These are phyloP conservation scores for Brassica carinata DNA, from an alignment of 345 rosid genomes.

Conservation along the genomic window DNA sequence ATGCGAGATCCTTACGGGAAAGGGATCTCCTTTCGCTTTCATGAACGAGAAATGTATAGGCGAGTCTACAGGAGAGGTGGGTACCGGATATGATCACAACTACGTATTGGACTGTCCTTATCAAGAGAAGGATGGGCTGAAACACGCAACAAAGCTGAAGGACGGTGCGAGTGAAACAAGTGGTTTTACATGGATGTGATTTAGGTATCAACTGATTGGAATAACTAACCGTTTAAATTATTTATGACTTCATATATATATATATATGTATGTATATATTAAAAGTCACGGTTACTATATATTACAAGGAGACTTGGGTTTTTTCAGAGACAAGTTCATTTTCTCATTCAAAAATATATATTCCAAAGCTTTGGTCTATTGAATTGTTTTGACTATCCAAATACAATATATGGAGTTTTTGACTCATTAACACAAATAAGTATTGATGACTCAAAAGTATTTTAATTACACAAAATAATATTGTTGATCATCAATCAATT, in stretches of 20 bases:
- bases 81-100: conserved; percentile 87
- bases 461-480: no score
- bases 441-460: no score
- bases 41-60: conserved; percentile 69
- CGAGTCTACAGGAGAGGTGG: conserved; percentile 64
- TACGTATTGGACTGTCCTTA: conserved; percentile 67
- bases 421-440: no score
- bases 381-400: no score
- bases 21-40: conserved; percentile 85
- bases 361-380: no score
- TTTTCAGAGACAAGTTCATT: not conserved
- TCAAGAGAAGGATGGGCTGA: conserved; percentile 67
- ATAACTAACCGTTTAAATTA: not conserved
- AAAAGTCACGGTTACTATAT: not conserved
- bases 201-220: not conserved
- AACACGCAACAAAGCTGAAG: conserved; percentile 66
- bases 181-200: not conserved
- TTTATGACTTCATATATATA: not conserved
- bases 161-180: conserved; percentile 48
- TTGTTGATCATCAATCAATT: no score
- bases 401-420: no score
- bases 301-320: not conserved
- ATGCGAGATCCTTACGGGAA: conserved; percentile 71
- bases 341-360: not conserved
- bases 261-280: no score